Evolutionary conservation across 208 protist genomes (phyloP).

Genomic region (Trichomonas vaginalis): DNA sequence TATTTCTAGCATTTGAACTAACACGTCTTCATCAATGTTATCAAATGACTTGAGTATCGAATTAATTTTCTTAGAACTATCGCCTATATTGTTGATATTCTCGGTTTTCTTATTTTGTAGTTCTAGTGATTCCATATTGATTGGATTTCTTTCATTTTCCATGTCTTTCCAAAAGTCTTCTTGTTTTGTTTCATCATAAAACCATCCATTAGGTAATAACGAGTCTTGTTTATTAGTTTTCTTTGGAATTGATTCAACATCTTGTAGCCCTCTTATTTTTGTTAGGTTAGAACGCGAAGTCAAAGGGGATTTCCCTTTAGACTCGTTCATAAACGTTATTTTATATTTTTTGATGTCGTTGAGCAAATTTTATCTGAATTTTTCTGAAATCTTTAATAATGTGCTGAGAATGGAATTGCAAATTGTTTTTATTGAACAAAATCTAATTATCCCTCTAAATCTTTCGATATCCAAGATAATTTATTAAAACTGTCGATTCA

Average conservation of each 20-base stretch:
- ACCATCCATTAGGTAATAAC: background rate
- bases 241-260: background rate
- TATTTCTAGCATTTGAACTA: background rate
- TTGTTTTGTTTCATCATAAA: background rate
- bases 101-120: background rate
- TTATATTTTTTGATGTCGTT: no score
- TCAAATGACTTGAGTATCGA: background rate
- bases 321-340: no score
- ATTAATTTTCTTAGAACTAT: background rate
- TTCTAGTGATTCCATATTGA: background rate
- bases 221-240: background rate
- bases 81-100: background rate
- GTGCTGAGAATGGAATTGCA: no score
- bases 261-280: background rate
- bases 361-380: no score
- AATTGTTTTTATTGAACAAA: no score
- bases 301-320: background rate
- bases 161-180: conserved; percentile 4
- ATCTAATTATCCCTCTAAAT: no score
- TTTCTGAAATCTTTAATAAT: no score
- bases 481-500: no score
- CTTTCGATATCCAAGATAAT: no score
- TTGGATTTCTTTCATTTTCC: background rate
- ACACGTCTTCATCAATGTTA: background rate
- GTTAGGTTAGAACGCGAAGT: background rate